A percentile compares a stretch with the other conserved stretches of the same genome.
Conservation (phyloP, 2,329 filamentous ascomycete species). For the Fusarium subtropicale region DNA sequence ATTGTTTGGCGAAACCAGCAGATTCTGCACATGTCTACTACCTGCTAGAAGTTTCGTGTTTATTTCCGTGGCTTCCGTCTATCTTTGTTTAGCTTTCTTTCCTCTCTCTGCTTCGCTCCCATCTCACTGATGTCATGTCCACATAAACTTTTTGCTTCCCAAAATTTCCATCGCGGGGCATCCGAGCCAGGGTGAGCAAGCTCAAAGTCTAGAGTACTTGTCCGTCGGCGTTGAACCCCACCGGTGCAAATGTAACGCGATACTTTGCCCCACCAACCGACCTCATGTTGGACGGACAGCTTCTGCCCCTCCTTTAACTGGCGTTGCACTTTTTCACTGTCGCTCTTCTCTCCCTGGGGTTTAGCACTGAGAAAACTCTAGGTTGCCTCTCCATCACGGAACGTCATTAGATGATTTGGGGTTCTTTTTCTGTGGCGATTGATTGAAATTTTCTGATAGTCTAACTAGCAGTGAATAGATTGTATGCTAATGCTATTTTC, state of each 20-base stretch:
- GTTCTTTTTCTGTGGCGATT: slow-evolving; percentile 29
- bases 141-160: slow-evolving; percentile 39
- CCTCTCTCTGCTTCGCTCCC: background rate
- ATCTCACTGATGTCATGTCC: slow-evolving; percentile 50
- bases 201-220: slow-evolving; percentile 39
- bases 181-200: slow-evolving; percentile 25
- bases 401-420: slow-evolving; percentile 30
- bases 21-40: slow-evolving; percentile 3
- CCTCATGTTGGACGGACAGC: slow-evolving; percentile 31
- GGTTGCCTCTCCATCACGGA: slow-evolving; percentile 31
- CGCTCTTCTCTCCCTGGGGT: slow-evolving; percentile 41
- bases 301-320: slow-evolving; percentile 39
- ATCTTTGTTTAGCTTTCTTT: background rate
- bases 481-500: background rate
- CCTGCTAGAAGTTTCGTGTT: background rate
- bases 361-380: slow-evolving; percentile 30
- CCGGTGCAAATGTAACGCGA: background rate
- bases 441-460: slow-evolving; percentile 20
- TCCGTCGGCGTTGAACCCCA: rapidly evolving
- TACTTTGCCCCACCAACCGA: slow-evolving; percentile 43
- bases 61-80: slow-evolving; percentile 32
- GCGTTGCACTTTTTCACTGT: slow-evolving; percentile 28
- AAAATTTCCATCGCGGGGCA: slow-evolving; percentile 52
- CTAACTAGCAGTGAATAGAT: background rate
- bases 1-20: background rate